phyloP scores from a whole-genome alignment of 208 protist species.

The Acanthamoeba sp. region DNA sequence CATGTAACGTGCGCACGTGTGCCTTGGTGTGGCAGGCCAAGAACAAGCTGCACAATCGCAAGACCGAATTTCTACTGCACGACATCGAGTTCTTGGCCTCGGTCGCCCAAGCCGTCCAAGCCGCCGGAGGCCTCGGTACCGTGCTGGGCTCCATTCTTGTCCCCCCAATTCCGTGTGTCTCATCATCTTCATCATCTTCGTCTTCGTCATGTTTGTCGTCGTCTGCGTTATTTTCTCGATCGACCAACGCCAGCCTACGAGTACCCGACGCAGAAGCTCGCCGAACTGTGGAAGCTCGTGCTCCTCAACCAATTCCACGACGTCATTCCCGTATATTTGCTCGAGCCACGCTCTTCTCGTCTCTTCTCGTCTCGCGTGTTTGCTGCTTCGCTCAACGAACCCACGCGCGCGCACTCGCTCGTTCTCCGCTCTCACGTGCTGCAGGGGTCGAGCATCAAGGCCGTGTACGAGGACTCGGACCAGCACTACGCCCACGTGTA shows the following conservation, averaged over 20 bases:
- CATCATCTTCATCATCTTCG: background rate
- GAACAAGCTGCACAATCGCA: constrained; percentile 85
- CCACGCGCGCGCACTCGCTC: too few relatives aligned
- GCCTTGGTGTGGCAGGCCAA: constrained; percentile 73
- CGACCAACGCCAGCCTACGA: background rate
- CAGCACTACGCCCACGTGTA: constrained; percentile 57
- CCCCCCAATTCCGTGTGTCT: background rate
- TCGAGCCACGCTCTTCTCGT: too few relatives aligned
- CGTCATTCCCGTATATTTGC: constrained; percentile 82
- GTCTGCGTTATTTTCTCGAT: too few relatives aligned
- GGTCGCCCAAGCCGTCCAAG: constrained; percentile 8
- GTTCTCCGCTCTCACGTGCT: background rate
- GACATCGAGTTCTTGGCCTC: constrained; percentile 79
- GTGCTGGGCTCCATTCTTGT: background rate
- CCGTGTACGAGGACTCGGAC: constrained; percentile 76
- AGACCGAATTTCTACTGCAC: constrained; percentile 83
- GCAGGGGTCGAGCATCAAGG: constrained; percentile 72
- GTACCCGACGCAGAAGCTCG: constrained; percentile 70
- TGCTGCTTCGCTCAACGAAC: background rate
- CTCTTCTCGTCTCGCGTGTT: too few relatives aligned
- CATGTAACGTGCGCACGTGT: too few relatives aligned
- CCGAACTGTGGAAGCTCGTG: constrained; percentile 85
- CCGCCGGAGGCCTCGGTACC: background rate
- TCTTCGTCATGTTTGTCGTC: too few relatives aligned
- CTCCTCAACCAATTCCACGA: constrained; percentile 89